Base-by-base conservation (phyloP, 345 rosid genomes). In the Fremontodendron californicum region DNA sequence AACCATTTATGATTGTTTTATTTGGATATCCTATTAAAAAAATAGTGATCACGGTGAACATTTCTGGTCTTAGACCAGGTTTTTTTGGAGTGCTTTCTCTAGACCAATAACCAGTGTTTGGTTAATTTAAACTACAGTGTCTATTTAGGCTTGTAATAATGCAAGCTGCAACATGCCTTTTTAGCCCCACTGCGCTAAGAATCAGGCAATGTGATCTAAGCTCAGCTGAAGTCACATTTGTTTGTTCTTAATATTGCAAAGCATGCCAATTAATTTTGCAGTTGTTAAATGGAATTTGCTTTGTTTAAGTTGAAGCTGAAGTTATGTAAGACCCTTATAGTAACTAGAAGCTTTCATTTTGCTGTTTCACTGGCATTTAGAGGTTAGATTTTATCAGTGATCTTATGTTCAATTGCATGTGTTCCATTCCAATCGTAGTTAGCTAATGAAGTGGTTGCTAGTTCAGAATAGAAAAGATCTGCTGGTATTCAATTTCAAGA, bases 321-420 rank as follows among this genome's bases (percentile, higher is more conserved):
- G 37, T 45, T 43, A 46, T 69, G 21, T 12, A 15, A 45, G 12
- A 45, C 23, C 55, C 15, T 1, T 69, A 16, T 46, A 25, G 73
- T 6, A 46, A 6, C n/a, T 43, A 45, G 73, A 12, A 25, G 54
- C 62, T 57, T 57, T 57, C 6, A 57, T 57, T 57, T 57, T 3
- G 16, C 33, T 9, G 33, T 57, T 57, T 57, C 62, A 23, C 35
- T 43, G 73, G 51, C 37, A 68, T 25, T 45, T 42, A 67, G 11
- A 45, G 73, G 9, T 68, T 73, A 63, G 66, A 57, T 73, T 55
- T 33, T 19, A 25, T 52, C 75, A 9, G 15, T 31, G 63, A 52
- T 49, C 25, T 72, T 31, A 33, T 49, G 43, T 19, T 33, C 16
- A 72, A 52, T 35, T 31, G 61, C 19, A 71, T 18, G 40, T 27